Conservation (phyloP, 176 grass and related monocot species). For the Phoenix roebelenii region DNA sequence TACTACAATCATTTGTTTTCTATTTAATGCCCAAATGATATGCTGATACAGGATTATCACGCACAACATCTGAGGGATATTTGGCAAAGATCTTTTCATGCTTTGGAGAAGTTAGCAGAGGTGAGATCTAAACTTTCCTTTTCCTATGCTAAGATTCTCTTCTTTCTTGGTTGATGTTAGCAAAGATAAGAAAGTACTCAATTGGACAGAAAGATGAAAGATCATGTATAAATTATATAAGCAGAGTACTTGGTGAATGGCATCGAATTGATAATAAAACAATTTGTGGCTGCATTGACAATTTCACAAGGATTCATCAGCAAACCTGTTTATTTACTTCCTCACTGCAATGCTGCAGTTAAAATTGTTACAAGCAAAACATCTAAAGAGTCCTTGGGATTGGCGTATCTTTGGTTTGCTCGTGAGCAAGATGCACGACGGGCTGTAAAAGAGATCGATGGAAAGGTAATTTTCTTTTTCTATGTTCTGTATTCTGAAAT, state of each 20-base stretch:
- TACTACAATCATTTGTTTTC: too few species aligned
- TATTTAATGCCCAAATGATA: not conserved
- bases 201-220: too few species aligned
- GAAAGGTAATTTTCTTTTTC: not conserved
- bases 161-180: too few species aligned
- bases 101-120: slow-evolving; percentile 4
- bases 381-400: not conserved
- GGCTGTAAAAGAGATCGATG: slow-evolving; percentile 7
- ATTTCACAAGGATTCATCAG: too few species aligned
- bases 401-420: slow-evolving; percentile 14
- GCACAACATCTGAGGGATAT: slow-evolving; percentile 6
- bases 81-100: slow-evolving; percentile 14
- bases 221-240: too few species aligned
- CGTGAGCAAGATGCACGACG: not conserved
- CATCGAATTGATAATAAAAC: too few species aligned
- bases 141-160: too few species aligned
- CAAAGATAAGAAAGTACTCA: too few species aligned
- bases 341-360: not conserved
- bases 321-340: not conserved
- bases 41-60: slow-evolving; percentile 3
- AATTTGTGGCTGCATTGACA: too few species aligned
- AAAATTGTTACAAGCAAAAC: slow-evolving; percentile 9
- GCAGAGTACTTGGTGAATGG: too few species aligned
- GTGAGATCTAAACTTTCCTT: not conserved
- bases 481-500: too few species aligned